Evolutionary conservation across 2,329 filamentous ascomycete species (phyloP).

Genomic region (Madurella mycetomatis): DNA sequence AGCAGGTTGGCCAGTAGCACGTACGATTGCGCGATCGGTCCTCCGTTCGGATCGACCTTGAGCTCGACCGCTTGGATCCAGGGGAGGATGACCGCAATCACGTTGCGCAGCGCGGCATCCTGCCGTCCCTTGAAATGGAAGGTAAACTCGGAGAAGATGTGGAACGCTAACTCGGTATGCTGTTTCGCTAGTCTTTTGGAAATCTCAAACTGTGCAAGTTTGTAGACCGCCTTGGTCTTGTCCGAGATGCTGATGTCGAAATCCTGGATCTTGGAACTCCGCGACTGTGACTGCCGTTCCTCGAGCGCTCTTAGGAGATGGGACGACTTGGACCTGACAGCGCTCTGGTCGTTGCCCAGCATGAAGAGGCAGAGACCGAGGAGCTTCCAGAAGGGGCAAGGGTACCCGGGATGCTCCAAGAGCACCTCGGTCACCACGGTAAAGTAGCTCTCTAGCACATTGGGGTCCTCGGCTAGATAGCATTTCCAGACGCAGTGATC

Average conservation of each 20-base stretch:
- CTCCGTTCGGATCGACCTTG: constrained; percentile 85
- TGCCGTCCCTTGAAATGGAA: constrained; percentile 86
- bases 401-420: constrained; percentile 75
- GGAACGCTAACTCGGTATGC: constrained; percentile 83
- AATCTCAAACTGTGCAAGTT: constrained; percentile 93
- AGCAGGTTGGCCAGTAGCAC: constrained; percentile 92
- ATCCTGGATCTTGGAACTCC: constrained; percentile 88
- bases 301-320: constrained; percentile 77
- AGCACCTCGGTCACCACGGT: constrained; percentile 86
- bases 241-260: constrained; percentile 98
- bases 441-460: constrained; percentile 92
- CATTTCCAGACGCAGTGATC: constrained; percentile 90
- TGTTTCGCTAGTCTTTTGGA: constrained; percentile 85
- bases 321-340: constrained; percentile 83
- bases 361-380: constrained; percentile 86
- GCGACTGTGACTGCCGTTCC: constrained; percentile 64
- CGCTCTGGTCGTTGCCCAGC: constrained; percentile 84
- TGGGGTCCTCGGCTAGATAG: constrained; percentile 74
- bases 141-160: constrained; percentile 94
- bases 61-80: constrained; percentile 96
- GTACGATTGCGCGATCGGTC: constrained; percentile 85
- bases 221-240: constrained; percentile 97
- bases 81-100: constrained; percentile 88
- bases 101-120: constrained; percentile 80
- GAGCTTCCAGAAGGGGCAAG: constrained; percentile 84